Base-by-base conservation (phyloP, 1,284 basidiomycete species). In the Ustilago bromivora region DNA sequence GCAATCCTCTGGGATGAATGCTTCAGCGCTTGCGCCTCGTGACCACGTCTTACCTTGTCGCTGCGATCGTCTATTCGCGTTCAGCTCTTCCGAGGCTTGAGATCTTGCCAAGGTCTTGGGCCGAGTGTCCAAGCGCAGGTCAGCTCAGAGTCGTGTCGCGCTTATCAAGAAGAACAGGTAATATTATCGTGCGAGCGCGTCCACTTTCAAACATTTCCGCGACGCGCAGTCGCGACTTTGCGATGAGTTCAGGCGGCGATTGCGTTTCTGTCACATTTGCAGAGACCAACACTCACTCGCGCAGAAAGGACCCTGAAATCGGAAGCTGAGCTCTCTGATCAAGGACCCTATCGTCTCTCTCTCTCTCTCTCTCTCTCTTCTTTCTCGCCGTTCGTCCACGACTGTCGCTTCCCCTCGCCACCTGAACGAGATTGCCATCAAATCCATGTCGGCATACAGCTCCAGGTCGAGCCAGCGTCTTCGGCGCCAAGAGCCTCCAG, bases 361-460 rank as follows among this genome's bases (percentile, higher is more conserved):
- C 4, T 34, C 32, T n/a, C n/a, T n/a, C n/a, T 28, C 15, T 10
- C 35, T n/a, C 4, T 34, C 32, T 28, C 15, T 10, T 11, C 32
- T 15, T 7, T 13, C 2, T 9, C 36, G 36, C 23, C 10, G 34
- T 10, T 5, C 35, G 11, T 17, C 34, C 15, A 15, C 40, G 13
- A 41, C 40, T 23, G 31, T 40, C 28, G 38, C 34, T 34, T 7
- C 4, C 23, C 17, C 19, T 13, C 12, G 17, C 41, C 36, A 31
- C 23, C 10, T n/a, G 7, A 23, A 54, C 9, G 12, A 4, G 52
- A 36, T 6, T 8, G 54, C 23, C 35, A 13, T 11, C 52, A 15
- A 7, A 12, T 8, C n/a, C 49, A 65, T 71, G 62, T 53, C 64
- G 31, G 66, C 60, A 12, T 66, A 71, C 51, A 60, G 56, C 15